Conservation (phyloP, 2,329 filamentous ascomycete species). For the Sphaceloma murrayae region DNA sequence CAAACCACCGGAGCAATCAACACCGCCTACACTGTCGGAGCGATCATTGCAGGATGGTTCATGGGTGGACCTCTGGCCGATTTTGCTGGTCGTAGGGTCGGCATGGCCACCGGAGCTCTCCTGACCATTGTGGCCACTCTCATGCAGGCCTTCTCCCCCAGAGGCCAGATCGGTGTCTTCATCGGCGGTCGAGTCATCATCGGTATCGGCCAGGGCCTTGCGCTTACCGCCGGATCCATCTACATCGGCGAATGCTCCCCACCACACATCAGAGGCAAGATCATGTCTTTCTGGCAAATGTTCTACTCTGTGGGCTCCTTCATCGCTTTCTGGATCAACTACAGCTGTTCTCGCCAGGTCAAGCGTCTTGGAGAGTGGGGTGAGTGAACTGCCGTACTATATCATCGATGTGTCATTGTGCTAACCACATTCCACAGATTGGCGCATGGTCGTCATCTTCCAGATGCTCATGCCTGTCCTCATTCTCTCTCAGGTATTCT, state of each 20-base stretch:
- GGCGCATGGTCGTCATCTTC: constrained; percentile 64
- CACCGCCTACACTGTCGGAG: constrained; percentile 61
- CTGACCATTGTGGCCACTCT: constrained; percentile 59
- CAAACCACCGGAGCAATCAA: constrained; percentile 51
- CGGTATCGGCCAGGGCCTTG: constrained; percentile 60
- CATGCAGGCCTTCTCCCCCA: constrained; percentile 56
- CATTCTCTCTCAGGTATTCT: constrained; percentile 53
- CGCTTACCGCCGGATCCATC: constrained; percentile 55
- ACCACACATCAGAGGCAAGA: constrained; percentile 53
- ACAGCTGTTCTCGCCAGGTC: constrained; percentile 49
- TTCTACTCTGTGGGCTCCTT: constrained; percentile 58
- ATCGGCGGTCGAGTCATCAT: constrained; percentile 60
- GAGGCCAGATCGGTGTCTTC: constrained; percentile 53
- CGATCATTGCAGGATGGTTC: constrained; percentile 62
- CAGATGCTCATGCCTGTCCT: constrained; percentile 57
- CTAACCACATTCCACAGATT: constrained; percentile 47
- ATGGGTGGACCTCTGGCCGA: constrained; percentile 50
- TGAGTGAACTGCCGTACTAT: too few relatives aligned
- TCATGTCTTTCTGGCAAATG: constrained; percentile 62
- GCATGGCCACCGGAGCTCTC: constrained; percentile 56
- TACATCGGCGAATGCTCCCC: constrained; percentile 63
- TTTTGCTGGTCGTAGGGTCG: constrained; percentile 37
- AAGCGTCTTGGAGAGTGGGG: constrained; percentile 45
- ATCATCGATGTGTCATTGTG: too few relatives aligned
- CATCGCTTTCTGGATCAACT: constrained; percentile 59